Evolutionary conservation across 495 filamentous ascomycete species (phyloP), one percentile per base, ranked within the genome.

Genomic region (Oidiodendron maius): DNA sequence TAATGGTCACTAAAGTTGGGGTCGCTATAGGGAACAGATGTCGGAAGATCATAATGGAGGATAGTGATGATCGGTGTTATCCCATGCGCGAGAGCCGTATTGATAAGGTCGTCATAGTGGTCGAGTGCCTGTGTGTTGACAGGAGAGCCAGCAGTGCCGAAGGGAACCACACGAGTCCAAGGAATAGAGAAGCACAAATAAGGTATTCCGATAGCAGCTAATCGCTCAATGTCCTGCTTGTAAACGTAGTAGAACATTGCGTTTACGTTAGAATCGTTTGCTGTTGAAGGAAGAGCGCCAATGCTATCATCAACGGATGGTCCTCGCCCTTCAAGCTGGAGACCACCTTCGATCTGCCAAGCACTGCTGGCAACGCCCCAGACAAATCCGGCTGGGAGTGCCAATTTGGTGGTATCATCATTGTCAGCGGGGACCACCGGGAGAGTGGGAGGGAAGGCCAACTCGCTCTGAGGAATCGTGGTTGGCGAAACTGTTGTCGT

Each of bases 181-280:
- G 70, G 50, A 35, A 74, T 68, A 1, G 62, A 64, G 52, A 74
- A 74, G 17, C 57, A 65, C 56, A 71, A 75, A 53, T 75, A 71
- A 34, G 66, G 65, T 18, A 75, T 63, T 0, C 72, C 71, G 55
- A 74, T 71, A 4, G 66, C 63, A 0, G 72, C 71, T 22, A 75
- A 37, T 4, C 71, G 60, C 43, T 62, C 60, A 46, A 76, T 71
- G 43, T 76, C 72, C 45, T 76, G 69, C 48, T 75, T 75, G 48
- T 76, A 76, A 9, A 74, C 55, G 34, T 63, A 75, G 51, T 76
- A 76, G 36, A 72, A 68, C 48, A 44, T 26, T 22, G 68, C 62
- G 46, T 68, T 67, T 10, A 69, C 68, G 30, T 71, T 56, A 37
- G 67, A 70, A 44, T 68, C 55, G 25, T 65, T 62, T 2, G 60